Conservation (phyloP, 257 asterid species). For the Echium plantagineum region DNA sequence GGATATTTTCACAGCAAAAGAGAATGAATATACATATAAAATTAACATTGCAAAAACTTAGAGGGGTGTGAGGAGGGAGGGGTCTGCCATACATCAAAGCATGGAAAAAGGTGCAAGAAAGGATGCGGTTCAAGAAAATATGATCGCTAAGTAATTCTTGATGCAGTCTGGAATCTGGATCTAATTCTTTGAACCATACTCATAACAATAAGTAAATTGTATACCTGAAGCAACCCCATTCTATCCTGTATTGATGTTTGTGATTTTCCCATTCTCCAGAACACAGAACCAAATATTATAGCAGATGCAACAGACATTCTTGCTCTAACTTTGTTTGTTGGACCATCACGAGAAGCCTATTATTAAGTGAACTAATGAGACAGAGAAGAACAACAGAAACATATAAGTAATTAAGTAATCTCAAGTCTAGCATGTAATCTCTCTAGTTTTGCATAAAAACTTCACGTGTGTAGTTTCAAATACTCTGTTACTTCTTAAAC, state of each 20-base stretch:
- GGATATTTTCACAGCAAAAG: too few species aligned
- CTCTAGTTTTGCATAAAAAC: too few species aligned
- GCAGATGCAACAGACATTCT: conserved; percentile 97
- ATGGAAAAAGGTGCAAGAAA: background rate
- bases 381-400: conserved; percentile 13
- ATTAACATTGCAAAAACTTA: too few species aligned
- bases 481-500: too few species aligned
- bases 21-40: too few species aligned
- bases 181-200: background rate
- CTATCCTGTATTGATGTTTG: conserved; percentile 96
- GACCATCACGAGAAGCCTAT: conserved; percentile 97
- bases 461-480: too few species aligned
- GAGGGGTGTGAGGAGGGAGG: conserved; percentile 6
- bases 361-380: conserved; percentile 5
- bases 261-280: conserved; percentile 96
- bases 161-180: background rate
- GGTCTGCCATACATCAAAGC: background rate
- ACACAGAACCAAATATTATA: conserved; percentile 89
- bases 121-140: background rate
- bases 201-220: background rate
- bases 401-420: too few species aligned
- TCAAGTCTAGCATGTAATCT: too few species aligned
- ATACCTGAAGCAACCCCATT: conserved; percentile 95
- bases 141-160: background rate
- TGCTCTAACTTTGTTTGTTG: conserved; percentile 90